Evolutionary conservation across 257 asterid species (phyloP).

Genomic region (Echites panduratus): DNA sequence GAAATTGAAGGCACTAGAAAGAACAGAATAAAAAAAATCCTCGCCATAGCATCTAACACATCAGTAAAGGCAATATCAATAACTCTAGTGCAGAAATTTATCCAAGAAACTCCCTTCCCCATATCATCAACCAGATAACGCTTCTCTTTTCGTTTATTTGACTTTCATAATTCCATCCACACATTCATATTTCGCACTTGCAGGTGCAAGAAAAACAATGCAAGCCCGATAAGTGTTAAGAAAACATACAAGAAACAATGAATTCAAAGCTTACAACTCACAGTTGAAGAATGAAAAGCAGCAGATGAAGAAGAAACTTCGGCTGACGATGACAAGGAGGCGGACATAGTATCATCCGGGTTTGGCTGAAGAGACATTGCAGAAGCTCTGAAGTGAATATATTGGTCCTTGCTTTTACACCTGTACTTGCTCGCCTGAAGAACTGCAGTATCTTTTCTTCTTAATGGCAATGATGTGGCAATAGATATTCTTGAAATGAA

Average conservation of each 20-base stretch:
- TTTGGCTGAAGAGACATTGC: constrained; percentile 53
- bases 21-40: background rate
- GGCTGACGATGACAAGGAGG: constrained; percentile 19
- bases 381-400: constrained; percentile 29
- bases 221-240: background rate
- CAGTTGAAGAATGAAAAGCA: constrained; percentile 44
- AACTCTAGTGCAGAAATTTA: background rate
- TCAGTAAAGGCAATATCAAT: background rate
- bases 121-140: background rate
- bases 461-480: constrained; percentile 13
- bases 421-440: constrained; percentile 13
- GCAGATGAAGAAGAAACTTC: constrained; percentile 28
- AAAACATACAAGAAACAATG: background rate
- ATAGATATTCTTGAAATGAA: constrained; percentile 51
- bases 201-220: background rate
- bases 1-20: no score
- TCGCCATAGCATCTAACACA: background rate
- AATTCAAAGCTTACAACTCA: constrained; percentile 28
- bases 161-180: background rate
- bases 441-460: constrained; percentile 12
- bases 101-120: no score
- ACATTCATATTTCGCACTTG: background rate
- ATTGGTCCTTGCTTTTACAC: constrained; percentile 31
- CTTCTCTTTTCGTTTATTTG: background rate
- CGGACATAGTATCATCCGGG: constrained; percentile 29